phyloP scores from a whole-genome alignment of 1,139 yeast species.

The Schwanniomyces etchellsii region DNA sequence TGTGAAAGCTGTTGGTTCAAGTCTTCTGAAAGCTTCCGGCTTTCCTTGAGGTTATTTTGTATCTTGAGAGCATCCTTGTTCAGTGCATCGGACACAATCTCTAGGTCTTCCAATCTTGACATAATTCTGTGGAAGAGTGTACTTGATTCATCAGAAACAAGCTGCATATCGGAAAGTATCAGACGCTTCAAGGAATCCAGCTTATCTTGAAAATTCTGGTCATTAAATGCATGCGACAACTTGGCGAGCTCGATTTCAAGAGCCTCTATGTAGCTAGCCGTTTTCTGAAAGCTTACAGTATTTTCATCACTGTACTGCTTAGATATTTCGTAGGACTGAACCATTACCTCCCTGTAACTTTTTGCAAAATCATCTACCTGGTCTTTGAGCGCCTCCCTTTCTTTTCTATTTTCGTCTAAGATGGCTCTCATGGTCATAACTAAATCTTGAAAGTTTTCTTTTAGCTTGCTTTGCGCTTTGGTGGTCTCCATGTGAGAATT shows the following conservation, averaged over 20 bases:
- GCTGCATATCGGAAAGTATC: slow-evolving; percentile 4
- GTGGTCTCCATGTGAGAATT: slow-evolving; percentile 10
- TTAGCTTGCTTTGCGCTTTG: slow-evolving; percentile 8
- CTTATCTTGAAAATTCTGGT: slow-evolving; percentile 5
- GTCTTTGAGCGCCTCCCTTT: slow-evolving; percentile 8
- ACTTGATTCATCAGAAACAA: slow-evolving; percentile 3
- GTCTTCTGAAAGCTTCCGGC: slow-evolving; percentile 2
- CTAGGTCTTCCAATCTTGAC: slow-evolving; percentile 4
- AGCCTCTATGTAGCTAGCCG: slow-evolving; percentile 10
- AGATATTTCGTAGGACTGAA: slow-evolving; percentile 2
- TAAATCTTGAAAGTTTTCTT: slow-evolving; percentile 13
- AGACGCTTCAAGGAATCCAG: slow-evolving; percentile 6
- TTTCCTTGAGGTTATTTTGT: slow-evolving; percentile 2
- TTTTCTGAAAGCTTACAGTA: slow-evolving; percentile 8
- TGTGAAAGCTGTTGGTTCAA: slow-evolving; percentile 1
- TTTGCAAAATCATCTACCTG: not conserved
- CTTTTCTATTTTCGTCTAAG: slow-evolving; percentile 4
- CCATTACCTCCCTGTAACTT: slow-evolving; percentile 1
- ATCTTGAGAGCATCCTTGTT: slow-evolving; percentile 1
- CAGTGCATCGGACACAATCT: slow-evolving; percentile 1
- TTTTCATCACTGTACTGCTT: slow-evolving; percentile 3
- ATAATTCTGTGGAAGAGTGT: slow-evolving; percentile 3
- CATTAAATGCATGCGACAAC: slow-evolving; percentile 5
- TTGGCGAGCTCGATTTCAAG: slow-evolving; percentile 8
- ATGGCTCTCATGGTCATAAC: slow-evolving; percentile 7